These are phyloP conservation scores for Balakata baccata DNA, from an alignment of 345 rosid genomes.

Conservation along the genomic window DNA sequence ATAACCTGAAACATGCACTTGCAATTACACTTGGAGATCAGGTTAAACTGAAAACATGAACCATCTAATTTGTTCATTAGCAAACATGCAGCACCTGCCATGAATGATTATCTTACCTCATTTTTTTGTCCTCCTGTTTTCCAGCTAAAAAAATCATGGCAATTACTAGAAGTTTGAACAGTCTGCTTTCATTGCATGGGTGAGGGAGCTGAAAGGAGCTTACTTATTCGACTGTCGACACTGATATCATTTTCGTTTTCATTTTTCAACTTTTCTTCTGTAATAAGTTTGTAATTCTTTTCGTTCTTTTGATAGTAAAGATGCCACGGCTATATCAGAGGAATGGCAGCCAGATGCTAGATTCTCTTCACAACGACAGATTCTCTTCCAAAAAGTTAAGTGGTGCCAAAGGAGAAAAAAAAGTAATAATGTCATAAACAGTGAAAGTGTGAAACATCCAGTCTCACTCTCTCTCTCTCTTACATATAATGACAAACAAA, in stretches of 20 bases:
- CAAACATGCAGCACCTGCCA: background rate
- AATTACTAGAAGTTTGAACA: background rate
- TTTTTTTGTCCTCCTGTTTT: background rate
- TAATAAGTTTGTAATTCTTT: too few species aligned
- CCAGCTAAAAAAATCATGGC: background rate
- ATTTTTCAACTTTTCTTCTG: too few species aligned
- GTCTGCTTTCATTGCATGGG: background rate
- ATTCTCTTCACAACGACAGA: too few species aligned
- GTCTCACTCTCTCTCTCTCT: too few species aligned
- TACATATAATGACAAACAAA: too few species aligned
- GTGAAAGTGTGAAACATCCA: too few species aligned
- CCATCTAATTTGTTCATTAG: constrained; percentile 1
- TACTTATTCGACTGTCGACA: background rate
- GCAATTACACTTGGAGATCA: background rate
- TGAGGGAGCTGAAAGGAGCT: background rate
- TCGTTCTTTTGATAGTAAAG: too few species aligned
- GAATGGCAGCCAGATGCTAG: too few species aligned
- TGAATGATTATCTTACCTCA: background rate
- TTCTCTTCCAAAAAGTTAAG: too few species aligned
- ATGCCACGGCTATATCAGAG: too few species aligned
- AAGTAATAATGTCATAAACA: too few species aligned
- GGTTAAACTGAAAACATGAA: background rate
- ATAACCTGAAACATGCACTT: background rate
- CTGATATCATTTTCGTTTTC: background rate
- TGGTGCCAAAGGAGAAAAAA: too few species aligned